Conservation (phyloP, 2,329 filamentous ascomycete genomes). For the Aspergillus pseudoglaucus region DNA sequence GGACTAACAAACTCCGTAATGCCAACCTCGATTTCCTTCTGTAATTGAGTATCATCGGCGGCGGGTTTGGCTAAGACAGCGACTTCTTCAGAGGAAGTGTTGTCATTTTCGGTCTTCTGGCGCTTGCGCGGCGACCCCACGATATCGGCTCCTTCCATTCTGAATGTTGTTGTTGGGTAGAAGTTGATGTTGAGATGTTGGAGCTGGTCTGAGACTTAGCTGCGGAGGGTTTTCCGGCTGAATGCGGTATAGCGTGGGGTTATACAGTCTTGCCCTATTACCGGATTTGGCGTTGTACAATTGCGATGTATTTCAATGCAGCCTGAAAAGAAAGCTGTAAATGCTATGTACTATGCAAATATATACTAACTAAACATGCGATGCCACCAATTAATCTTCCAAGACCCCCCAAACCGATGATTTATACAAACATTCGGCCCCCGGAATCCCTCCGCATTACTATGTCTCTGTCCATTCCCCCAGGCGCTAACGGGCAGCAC, state of each 20-base stretch:
- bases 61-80: conserved; percentile 11
- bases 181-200: conserved; percentile 4
- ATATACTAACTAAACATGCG: conserved; percentile 18
- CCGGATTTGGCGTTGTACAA: neutral
- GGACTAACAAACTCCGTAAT: conserved; percentile 59
- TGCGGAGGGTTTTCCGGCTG: neutral
- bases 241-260: neutral
- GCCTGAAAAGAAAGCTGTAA: no score
- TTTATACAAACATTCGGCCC: conserved; percentile 27
- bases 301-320: no score
- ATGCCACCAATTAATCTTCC: conserved; percentile 28
- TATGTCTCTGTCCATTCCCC: conserved; percentile 32
- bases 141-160: conserved; percentile 26
- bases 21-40: conserved; percentile 47
- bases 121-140: conserved; percentile 32
- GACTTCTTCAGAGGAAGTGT: conserved; percentile 9
- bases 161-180: conserved; percentile 5
- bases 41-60: conserved; percentile 24
- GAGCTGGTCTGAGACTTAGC: neutral
- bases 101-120: conserved; percentile 23
- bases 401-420: conserved; percentile 27
- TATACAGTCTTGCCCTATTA: neutral
- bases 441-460: conserved; percentile 12
- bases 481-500: conserved; percentile 69
- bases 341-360: neutral